Percentiles rank a stretch among this genome's conserved stretches.
These are phyloP conservation scores for Helenozyma baotianmanensis DNA, from an alignment of 805 yeast species.

Conservation along the genomic window DNA sequence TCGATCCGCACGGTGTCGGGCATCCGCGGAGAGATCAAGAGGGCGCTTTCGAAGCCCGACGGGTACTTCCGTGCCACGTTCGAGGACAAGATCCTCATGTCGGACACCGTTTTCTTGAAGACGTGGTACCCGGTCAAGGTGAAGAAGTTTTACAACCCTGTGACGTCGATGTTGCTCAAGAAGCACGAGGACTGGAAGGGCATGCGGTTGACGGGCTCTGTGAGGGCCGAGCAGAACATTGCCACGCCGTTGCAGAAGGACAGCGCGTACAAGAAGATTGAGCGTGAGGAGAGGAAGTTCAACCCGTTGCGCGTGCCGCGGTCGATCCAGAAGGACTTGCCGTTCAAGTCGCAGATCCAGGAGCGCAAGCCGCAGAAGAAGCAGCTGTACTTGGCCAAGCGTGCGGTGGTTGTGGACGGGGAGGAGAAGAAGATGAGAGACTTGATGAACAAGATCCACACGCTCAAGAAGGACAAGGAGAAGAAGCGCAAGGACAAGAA, in stretches of 20 bases:
- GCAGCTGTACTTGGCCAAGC: conserved; percentile 73
- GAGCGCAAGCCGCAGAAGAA: conserved; percentile 85
- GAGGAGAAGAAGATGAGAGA: conserved; percentile 93
- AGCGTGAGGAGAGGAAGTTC: conserved; percentile 79
- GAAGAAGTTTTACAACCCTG: conserved; percentile 91
- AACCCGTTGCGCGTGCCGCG: conserved; percentile 85
- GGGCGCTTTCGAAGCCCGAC: conserved; percentile 91
- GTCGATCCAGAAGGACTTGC: conserved; percentile 68
- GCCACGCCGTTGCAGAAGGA: conserved; percentile 56
- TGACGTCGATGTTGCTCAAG: conserved; percentile 74
- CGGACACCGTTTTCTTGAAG: conserved; percentile 83
- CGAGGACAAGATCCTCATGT: conserved; percentile 89
- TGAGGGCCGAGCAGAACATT: conserved; percentile 69
- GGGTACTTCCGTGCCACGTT: conserved; percentile 96
- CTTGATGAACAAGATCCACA: conserved; percentile 79
- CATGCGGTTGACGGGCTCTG: conserved; percentile 91
- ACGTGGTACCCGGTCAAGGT: conserved; percentile 97
- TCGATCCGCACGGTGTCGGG: conserved; percentile 95
- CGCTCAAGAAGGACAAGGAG: conserved; percentile 82
- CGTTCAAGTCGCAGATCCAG: conserved; percentile 88
- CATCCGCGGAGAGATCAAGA: conserved; percentile 93
- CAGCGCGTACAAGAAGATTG: conserved; percentile 62
- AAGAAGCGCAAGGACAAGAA: conserved; percentile 70
- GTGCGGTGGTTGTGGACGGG: conserved; percentile 91
- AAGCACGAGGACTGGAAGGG: conserved; percentile 92